Percentiles rank a stretch among this genome's conserved stretches.
Evolutionary conservation across 192 early-diverging fungal species (phyloP).

Genomic region (Coemansia sp.): DNA sequence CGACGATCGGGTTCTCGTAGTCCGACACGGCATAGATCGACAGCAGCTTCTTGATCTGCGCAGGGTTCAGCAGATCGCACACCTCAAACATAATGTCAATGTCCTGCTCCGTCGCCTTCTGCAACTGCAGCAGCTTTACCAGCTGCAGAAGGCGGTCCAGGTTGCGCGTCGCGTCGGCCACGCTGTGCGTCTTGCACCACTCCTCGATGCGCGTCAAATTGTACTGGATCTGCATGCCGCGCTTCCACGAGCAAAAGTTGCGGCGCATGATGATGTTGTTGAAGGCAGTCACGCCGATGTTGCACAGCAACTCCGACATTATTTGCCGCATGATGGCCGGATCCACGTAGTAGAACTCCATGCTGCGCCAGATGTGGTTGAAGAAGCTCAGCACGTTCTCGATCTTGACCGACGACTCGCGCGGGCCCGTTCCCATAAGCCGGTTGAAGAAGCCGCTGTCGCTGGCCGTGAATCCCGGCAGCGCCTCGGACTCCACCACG

Average conservation of each 20-base stretch:
- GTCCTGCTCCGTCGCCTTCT: slow-evolving; percentile 69
- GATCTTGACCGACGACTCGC: slow-evolving; percentile 83
- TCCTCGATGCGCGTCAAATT: slow-evolving; percentile 97
- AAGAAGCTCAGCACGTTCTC: slow-evolving; percentile 94
- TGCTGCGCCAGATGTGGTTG: slow-evolving; percentile 90
- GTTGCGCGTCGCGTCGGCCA: slow-evolving; percentile 87
- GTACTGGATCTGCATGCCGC: slow-evolving; percentile 99
- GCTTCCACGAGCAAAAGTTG: slow-evolving; percentile 99
- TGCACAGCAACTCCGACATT: slow-evolving; percentile 90
- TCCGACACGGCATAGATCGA: slow-evolving; percentile 94
- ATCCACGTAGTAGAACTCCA: slow-evolving; percentile 98
- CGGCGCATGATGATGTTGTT: slow-evolving; percentile 98
- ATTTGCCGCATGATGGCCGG: slow-evolving; percentile 90
- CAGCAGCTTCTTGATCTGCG: slow-evolving; percentile 97
- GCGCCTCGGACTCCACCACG: slow-evolving; percentile 93
- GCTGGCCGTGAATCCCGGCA: slow-evolving; percentile 92
- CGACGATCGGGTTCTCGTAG: slow-evolving; percentile 90
- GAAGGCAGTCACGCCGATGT: slow-evolving; percentile 94
- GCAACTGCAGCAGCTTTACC: slow-evolving; percentile 93
- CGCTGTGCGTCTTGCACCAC: slow-evolving; percentile 97
- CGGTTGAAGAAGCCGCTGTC: slow-evolving; percentile 92
- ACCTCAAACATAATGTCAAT: slow-evolving; percentile 99
- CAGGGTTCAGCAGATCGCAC: slow-evolving; percentile 93
- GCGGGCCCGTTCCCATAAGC: slow-evolving; percentile 74
- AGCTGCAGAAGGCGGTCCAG: slow-evolving; percentile 95